Evolutionary conservation across 768 basidiomycete genomes (phyloP).

Genomic region (Terana coerulea): DNA sequence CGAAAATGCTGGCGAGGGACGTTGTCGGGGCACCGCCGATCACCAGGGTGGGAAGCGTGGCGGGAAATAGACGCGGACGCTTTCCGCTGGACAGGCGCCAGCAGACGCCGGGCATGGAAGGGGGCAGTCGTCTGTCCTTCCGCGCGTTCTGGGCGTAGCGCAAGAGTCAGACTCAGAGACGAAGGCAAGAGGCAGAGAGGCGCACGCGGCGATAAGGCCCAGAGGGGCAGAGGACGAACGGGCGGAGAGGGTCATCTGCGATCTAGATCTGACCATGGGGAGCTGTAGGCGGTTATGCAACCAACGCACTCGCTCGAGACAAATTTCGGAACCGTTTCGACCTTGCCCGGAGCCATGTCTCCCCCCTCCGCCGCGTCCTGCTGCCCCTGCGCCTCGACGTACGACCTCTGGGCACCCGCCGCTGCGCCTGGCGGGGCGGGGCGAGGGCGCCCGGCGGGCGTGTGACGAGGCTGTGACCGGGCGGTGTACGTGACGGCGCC

Average conservation of each 20-base stretch:
- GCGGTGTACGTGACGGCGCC: too few species aligned
- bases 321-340: conserved; percentile 2
- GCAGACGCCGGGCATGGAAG: not conserved
- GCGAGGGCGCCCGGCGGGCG: not conserved
- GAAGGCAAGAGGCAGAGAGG: not conserved
- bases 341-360: not conserved
- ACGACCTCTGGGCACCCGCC: not conserved
- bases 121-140: too few species aligned
- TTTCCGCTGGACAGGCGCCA: not conserved
- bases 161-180: too few species aligned
- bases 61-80: not conserved
- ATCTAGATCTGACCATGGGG: conserved; percentile 9
- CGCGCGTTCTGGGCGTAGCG: not conserved
- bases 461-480: conserved; percentile 1
- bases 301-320: conserved; percentile 5
- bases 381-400: not conserved
- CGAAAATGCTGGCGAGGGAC: not conserved
- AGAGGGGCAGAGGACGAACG: not conserved
- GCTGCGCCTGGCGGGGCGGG: not conserved
- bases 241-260: conserved; percentile 1
- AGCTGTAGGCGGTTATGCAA: conserved; percentile 5
- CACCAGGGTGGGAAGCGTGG: not conserved
- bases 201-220: conserved; percentile 4
- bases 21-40: not conserved
- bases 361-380: not conserved